phyloP scores from a whole-genome alignment of 1,284 basidiomycete genomes.

The Cutaneotrichosporon cavernicola region DNA sequence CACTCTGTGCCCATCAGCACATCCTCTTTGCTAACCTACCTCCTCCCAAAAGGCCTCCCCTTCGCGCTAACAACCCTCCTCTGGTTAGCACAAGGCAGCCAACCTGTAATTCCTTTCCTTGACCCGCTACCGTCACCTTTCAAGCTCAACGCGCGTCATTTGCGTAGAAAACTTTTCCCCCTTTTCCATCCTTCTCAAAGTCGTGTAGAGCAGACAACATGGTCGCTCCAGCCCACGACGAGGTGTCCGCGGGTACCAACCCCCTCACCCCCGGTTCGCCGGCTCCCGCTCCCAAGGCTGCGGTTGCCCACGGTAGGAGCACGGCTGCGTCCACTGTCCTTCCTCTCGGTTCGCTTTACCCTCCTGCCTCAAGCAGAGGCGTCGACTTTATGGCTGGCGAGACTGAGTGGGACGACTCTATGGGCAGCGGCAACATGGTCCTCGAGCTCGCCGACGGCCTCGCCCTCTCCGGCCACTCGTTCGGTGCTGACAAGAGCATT shows the following conservation, averaged over 20 bases:
- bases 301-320: constrained; percentile 23
- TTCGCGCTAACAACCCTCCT: constrained; percentile 5
- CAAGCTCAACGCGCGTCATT: not conserved
- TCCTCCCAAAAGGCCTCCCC: constrained; percentile 7
- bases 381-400: constrained; percentile 48
- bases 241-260: constrained; percentile 11
- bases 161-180: not conserved
- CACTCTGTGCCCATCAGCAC: constrained; percentile 7
- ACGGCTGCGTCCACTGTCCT: constrained; percentile 26
- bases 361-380: constrained; percentile 49
- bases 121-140: not conserved
- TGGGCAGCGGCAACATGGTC: constrained; percentile 59
- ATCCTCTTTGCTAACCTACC: constrained; percentile 9
- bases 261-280: constrained; percentile 30
- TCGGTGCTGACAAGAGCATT: constrained; percentile 90
- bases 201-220: constrained; percentile 13
- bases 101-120: not conserved
- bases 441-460: constrained; percentile 91
- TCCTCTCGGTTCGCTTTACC: constrained; percentile 45
- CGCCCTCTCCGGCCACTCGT: constrained; percentile 83
- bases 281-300: constrained; percentile 21
- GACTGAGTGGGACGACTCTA: constrained; percentile 44
- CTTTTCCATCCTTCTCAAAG: not conserved
- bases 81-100: constrained; percentile 9
- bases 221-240: constrained; percentile 24